Evolutionary conservation across 192 early-diverging fungal species (phyloP).

Genomic region (Coemansia sp.): DNA sequence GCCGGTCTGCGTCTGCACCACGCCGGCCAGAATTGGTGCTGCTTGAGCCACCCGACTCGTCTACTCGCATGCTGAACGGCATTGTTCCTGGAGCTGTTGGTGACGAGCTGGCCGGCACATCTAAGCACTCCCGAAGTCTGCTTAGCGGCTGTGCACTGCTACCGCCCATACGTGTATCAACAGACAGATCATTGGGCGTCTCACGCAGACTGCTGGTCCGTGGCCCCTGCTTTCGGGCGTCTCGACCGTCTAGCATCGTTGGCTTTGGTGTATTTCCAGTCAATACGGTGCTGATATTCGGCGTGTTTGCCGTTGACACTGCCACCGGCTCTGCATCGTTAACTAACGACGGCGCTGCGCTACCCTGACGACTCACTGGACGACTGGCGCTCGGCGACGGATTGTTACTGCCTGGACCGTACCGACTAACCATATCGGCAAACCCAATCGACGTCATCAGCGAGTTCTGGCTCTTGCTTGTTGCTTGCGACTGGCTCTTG

Average conservation of each 20-base stretch:
- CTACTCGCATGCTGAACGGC: not conserved
- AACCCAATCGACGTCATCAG: constrained; percentile 28
- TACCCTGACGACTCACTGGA: constrained; percentile 47
- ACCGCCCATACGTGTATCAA: not conserved
- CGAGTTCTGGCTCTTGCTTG: constrained; percentile 12
- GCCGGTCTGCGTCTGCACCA: not conserved
- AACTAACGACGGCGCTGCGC: constrained; percentile 32
- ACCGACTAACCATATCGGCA: constrained; percentile 13
- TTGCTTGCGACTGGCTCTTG: constrained; percentile 7
- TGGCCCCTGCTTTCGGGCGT: not conserved
- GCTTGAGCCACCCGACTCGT: not conserved
- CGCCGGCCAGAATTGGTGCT: not conserved
- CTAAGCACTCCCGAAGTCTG: constrained; percentile 32
- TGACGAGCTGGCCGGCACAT: constrained; percentile 2
- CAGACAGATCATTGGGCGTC: not conserved
- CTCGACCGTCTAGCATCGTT: not conserved
- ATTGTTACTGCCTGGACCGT: constrained; percentile 19
- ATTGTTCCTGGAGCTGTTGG: not conserved
- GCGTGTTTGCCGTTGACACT: not conserved
- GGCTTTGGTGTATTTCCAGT: not conserved
- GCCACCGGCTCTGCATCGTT: constrained; percentile 13
- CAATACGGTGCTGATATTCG: not conserved
- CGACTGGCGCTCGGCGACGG: constrained; percentile 37
- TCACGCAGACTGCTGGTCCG: not conserved
- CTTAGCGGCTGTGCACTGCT: constrained; percentile 25